phyloP scores from a whole-genome alignment of 2,329 filamentous ascomycete genomes.

The Rosellinia necatrix region DNA sequence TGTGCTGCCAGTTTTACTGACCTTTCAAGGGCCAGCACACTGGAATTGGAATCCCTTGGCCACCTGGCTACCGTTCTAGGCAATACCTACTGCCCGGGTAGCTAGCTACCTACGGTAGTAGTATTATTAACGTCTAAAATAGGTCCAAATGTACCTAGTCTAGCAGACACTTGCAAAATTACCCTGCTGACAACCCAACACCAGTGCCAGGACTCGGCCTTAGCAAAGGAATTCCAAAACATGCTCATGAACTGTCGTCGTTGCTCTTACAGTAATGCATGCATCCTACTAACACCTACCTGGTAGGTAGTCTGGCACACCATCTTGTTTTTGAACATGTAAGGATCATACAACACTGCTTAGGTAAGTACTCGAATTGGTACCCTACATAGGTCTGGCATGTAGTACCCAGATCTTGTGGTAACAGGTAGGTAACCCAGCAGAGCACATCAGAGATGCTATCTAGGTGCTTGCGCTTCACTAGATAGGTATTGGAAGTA shows the following conservation, averaged over 20 bases:
- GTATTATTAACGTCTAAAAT: too few species aligned
- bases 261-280: too few species aligned
- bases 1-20: constrained; percentile 7
- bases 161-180: constrained; percentile 5
- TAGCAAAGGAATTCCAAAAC: constrained; percentile 19
- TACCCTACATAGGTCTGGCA: too few species aligned
- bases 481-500: too few species aligned
- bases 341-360: neutral
- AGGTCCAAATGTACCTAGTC: too few species aligned
- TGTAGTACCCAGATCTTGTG: too few species aligned
- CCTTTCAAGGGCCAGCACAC: neutral
- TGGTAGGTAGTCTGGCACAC: too few species aligned
- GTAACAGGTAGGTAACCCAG: too few species aligned
- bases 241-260: neutral
- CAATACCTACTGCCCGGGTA: too few species aligned
- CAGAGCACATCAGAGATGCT: too few species aligned
- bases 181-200: neutral
- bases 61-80: neutral
- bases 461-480: too few species aligned
- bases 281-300: too few species aligned
- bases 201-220: neutral
- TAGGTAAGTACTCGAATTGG: neutral
- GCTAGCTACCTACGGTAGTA: neutral
- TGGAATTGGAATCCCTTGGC: constrained; percentile 9
- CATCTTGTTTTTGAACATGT: constrained; percentile 7